Conservation (phyloP, 2,329 filamentous ascomycete genomes). For the Sporothrix brunneoviolacea region DNA sequence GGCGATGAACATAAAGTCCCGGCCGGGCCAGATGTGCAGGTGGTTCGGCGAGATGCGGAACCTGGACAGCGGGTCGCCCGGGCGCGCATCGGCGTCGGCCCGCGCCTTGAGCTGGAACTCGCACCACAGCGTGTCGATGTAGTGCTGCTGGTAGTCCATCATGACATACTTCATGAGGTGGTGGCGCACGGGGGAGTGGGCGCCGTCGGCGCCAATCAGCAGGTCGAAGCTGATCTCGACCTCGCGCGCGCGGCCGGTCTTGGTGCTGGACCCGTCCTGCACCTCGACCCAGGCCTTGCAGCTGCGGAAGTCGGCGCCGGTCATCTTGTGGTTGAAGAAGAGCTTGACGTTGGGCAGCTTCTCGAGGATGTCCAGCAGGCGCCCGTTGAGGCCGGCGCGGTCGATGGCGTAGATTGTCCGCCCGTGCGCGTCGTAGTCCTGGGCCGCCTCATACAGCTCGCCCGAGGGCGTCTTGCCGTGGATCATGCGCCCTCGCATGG, state of each 20-base stretch:
- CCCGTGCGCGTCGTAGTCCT: constrained; percentile 85
- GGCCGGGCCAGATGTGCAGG: constrained; percentile 94
- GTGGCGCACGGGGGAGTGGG: constrained; percentile 83
- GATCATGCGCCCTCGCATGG: constrained; percentile 96
- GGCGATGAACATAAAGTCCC: constrained; percentile 96
- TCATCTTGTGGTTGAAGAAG: constrained; percentile 90
- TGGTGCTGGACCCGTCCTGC: constrained; percentile 27
- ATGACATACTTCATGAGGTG: constrained; percentile 93
- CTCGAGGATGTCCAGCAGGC: constrained; percentile 76
- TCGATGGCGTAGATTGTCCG: constrained; percentile 84
- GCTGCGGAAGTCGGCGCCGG: constrained; percentile 74
- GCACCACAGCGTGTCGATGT: constrained; percentile 96
- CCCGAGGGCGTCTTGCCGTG: constrained; percentile 63
- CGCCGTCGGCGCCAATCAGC: constrained; percentile 90
- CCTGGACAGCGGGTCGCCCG: constrained; percentile 30
- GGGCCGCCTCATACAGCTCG: constrained; percentile 66
- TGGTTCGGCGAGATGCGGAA: constrained; percentile 88
- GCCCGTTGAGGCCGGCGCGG: constrained; percentile 73
- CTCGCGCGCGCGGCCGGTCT: constrained; percentile 51
- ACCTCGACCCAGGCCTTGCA: constrained; percentile 84
- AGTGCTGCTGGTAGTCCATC: constrained; percentile 88
- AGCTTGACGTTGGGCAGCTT: constrained; percentile 82
- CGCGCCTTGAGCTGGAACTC: constrained; percentile 75
- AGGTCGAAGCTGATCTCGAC: constrained; percentile 84
- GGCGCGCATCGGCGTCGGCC: constrained; percentile 17